Evolutionary conservation across 2,329 filamentous ascomycete genomes (phyloP), one percentile per base, ranked within the genome.

Genomic region (Sporothrix sp.): DNA sequence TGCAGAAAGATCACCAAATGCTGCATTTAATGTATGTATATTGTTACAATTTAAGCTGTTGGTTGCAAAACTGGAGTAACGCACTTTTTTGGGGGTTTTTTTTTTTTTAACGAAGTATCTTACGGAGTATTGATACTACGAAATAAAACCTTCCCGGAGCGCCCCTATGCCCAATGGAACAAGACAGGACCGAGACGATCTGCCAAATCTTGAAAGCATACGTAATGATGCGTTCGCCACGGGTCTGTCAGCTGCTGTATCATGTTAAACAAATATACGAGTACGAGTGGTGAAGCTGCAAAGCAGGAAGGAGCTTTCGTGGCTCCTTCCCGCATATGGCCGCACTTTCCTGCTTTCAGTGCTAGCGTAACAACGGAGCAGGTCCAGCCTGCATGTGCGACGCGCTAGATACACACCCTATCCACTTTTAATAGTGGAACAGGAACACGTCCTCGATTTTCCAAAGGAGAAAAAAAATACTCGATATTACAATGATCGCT

Each of bases 291-390:
- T 11, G 32, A 43, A 43, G 40, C 18, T 32, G 42, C 27, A 44
- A 44, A 27, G 42, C 4, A 7, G 13, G 43, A 45, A 7, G 18
- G n/a, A 35, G 28, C 28, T 33, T 14, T 42, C 14, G 30, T 28
- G 23, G 42, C 42, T 35, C 18, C 13, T 36, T 44, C 20, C 28
- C 28, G 33, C 42, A 44, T 5, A 33, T n/a, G n/a, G 35, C 21
- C 32, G 45, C 39, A 25, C 45, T 48, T 48, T 37, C 33, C 35
- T 38, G 36, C 18, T 42, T 33, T 33, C 27, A 37, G 25, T 28
- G 28, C 25, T 51, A 51, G 49, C 42, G 49, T 30, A 40, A 28
- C 49, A 51, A 42, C 49, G 42, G 28, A 47, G 5, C 30, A 51
- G 27, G 7, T n/a, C 35, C 33, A 18, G 14, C 23, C 20, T 50